Evolutionary conservation across 345 rosid genomes (phyloP).

Genomic region (Acer negundo): DNA sequence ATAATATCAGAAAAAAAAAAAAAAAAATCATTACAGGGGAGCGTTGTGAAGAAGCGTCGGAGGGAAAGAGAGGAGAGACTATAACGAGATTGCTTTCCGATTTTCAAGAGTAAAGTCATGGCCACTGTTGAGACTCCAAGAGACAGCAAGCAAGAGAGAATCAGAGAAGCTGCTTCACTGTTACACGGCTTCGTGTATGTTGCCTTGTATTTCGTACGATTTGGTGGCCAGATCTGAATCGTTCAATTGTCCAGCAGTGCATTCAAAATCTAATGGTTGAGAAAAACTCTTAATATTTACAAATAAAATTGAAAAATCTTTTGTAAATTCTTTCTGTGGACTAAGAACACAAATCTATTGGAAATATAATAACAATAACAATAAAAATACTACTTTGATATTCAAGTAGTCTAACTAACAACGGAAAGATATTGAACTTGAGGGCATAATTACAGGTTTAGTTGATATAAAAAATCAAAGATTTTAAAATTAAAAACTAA

Average conservation of each 20-base stretch:
- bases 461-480: no score
- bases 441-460: no score
- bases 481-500: no score
- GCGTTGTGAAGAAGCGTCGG: slow-evolving; percentile 39
- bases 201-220: slow-evolving; percentile 5
- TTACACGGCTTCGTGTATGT: background rate
- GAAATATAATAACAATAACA: no score
- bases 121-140: background rate
- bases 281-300: background rate
- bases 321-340: no score
- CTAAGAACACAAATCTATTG: no score
- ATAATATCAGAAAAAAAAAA: background rate
- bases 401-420: no score
- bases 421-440: no score
- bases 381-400: no score
- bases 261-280: background rate
- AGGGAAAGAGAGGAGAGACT: slow-evolving; percentile 26
- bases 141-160: background rate
- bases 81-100: slow-evolving; percentile 34
- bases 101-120: slow-evolving; percentile 55
- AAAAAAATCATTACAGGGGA: slow-evolving; percentile 29
- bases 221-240: background rate
- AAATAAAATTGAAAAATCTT: no score
- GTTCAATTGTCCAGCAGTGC: background rate
- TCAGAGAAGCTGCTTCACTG: background rate